These are phyloP conservation scores for Tetrahymena thermophila DNA, from an alignment of 73 alveolate genomes.

Conservation along the genomic window DNA sequence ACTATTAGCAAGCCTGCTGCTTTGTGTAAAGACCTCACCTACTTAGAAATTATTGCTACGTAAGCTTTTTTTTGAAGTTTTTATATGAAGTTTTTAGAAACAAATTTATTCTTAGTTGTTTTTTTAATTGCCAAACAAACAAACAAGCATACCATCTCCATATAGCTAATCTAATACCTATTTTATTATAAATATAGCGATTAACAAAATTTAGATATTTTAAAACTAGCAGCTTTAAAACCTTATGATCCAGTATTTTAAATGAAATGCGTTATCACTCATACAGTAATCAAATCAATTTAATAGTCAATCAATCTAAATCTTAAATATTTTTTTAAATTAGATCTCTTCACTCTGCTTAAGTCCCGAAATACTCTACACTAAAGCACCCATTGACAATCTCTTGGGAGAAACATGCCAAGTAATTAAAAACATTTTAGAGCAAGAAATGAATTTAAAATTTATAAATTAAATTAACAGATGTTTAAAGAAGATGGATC, in stretches of 20 bases:
- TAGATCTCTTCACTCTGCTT: background rate
- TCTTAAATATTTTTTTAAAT: background rate
- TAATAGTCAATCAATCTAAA: background rate
- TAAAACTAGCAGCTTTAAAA: background rate
- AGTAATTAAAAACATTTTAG: background rate
- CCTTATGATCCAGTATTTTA: background rate
- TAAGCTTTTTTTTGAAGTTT: background rate
- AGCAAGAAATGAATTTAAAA: background rate
- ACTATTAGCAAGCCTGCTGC: background rate
- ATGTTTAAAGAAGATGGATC: background rate
- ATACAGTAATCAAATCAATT: background rate
- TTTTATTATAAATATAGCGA: background rate
- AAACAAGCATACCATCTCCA: background rate
- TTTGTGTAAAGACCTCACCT: background rate
- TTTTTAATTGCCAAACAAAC: background rate
- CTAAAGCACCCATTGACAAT: background rate
- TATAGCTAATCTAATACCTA: background rate
- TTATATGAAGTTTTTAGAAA: background rate
- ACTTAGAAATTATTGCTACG: background rate
- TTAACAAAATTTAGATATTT: background rate
- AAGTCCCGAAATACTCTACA: background rate
- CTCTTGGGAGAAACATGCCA: background rate
- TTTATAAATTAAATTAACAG: background rate
- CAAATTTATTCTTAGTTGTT: background rate
- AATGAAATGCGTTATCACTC: background rate